Conservation (phyloP, 2,329 filamentous ascomycete genomes). For the Dothidotthia symphoricarpi region DNA sequence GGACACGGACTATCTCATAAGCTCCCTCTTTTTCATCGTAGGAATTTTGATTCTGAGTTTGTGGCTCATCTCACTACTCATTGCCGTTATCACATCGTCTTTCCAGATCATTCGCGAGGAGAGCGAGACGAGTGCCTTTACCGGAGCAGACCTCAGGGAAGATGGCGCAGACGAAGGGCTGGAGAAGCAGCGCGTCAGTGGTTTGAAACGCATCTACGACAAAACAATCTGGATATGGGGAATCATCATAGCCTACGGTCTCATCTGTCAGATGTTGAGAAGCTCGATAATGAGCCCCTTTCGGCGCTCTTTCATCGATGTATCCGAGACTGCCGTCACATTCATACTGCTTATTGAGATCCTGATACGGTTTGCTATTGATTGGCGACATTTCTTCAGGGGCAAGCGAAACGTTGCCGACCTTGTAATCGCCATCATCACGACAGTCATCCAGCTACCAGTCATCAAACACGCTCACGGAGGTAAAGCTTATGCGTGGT, state of each 20-base stretch:
- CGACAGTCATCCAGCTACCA: conserved; percentile 81
- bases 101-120: conserved; percentile 98
- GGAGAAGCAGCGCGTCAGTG: conserved; percentile 45
- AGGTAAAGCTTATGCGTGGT: conserved; percentile 74
- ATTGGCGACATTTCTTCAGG: conserved; percentile 78
- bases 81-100: conserved; percentile 96
- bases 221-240: conserved; percentile 79
- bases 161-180: conserved; percentile 34
- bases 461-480: conserved; percentile 63
- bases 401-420: conserved; percentile 77
- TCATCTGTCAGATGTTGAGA: conserved; percentile 75
- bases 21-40: conserved; percentile 71
- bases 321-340: conserved; percentile 73
- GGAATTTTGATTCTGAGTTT: conserved; percentile 88
- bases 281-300: conserved; percentile 70
- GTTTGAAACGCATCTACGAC: conserved; percentile 70
- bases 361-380: conserved; percentile 68
- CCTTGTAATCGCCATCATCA: conserved; percentile 74
- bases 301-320: conserved; percentile 64
- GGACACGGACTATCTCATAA: conserved; percentile 83
- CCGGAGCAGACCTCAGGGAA: conserved; percentile 60
- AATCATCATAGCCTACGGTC: conserved; percentile 71
- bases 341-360: conserved; percentile 80
- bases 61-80: conserved; percentile 91
- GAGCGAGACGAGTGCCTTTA: conserved; percentile 90